phyloP scores from a whole-genome alignment of 1,284 basidiomycete genomes.

The Porodaedalea pini region DNA sequence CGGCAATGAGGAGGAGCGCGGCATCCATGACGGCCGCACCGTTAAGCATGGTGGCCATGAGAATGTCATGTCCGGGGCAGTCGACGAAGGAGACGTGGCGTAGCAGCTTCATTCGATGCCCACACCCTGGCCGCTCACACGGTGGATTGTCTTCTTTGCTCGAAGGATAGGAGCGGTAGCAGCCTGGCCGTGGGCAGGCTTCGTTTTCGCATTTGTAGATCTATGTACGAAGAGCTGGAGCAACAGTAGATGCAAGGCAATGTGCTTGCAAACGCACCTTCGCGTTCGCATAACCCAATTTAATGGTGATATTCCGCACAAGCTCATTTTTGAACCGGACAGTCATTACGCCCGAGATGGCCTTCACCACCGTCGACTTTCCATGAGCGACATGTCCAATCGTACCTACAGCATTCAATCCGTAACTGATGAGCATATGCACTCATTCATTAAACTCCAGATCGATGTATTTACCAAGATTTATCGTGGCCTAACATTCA shows the following conservation, averaged over 20 bases:
- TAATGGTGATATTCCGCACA: slow-evolving; percentile 98
- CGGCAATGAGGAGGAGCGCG: slow-evolving; percentile 90
- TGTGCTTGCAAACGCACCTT: no score
- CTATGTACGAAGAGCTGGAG: slow-evolving; percentile 44
- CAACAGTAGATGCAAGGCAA: slow-evolving; percentile 13
- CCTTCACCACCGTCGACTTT: slow-evolving; percentile 98
- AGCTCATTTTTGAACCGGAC: slow-evolving; percentile 99
- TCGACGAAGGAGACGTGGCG: slow-evolving; percentile 97
- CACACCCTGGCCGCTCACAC: slow-evolving; percentile 92
- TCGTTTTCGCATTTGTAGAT: slow-evolving; percentile 98
- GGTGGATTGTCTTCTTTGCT: slow-evolving; percentile 92
- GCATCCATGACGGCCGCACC: slow-evolving; percentile 99
- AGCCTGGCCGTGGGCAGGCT: slow-evolving; percentile 88
- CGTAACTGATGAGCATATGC: slow-evolving; percentile 10
- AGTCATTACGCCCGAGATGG: slow-evolving; percentile 98
- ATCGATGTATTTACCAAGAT: slow-evolving; percentile 53
- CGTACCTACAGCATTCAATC: slow-evolving; percentile 54
- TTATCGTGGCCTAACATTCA: slow-evolving; percentile 74
- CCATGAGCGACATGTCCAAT: slow-evolving; percentile 98
- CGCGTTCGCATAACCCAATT: slow-evolving; percentile 97
- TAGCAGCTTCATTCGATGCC: slow-evolving; percentile 85
- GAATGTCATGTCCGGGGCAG: slow-evolving; percentile 91
- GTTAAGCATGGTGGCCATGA: slow-evolving; percentile 99
- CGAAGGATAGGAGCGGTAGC: slow-evolving; percentile 91
- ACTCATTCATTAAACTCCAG: neutral